Evolutionary conservation across 2,329 filamentous ascomycete genomes (phyloP), one percentile per base, ranked within the genome.

Genomic region (Pseudopyrenochaeta lycopersici): DNA sequence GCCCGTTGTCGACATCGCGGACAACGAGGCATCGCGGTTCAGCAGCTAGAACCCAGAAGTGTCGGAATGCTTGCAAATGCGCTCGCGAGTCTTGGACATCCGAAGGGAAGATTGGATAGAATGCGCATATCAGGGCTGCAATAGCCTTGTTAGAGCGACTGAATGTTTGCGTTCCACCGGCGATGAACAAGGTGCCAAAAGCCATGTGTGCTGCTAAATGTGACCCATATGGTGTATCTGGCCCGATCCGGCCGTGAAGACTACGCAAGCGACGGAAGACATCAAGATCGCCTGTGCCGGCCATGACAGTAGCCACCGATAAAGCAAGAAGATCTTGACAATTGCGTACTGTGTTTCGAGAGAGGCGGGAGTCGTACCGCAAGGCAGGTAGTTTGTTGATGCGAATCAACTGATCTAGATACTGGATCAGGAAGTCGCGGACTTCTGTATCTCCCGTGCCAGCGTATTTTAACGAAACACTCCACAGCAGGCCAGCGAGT

Each of bases 31-130:
- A 98, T 46, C 96, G 86, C 9, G 92, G 87, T 68, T 99, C 95
- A 0, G 91, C 89, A 1, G 95, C 95, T 3, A 99, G 83, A 10
- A 97, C 94, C 95, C 95, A 99, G 70, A 99, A 90, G 76, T 99
- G 94, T 4, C 96, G 88, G 79, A 99, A 95, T 3, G 96, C 95
- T 78, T 99, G 95, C 5, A 99, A 83, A 68, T 99, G 95, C 10
- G 92, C 92, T 61, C 91, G 90, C 71, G 98, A 98, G 77, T 99
- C 95, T 67, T 96, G 90, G 1, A 98, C 91, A 27, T 87, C 89
- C 9, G 86, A 89, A 0, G 95, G 95, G 72, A 96, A 97, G 17
- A 97, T 84, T 0, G 95, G 95, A 70, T 99, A 99, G 74, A 99
- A 96, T 1, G 95, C 90, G 38, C 95, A 89, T 7, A 99, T 85